Base-by-base conservation (phyloP, 257 asterid species). In the Fraxinus anomala region DNA sequence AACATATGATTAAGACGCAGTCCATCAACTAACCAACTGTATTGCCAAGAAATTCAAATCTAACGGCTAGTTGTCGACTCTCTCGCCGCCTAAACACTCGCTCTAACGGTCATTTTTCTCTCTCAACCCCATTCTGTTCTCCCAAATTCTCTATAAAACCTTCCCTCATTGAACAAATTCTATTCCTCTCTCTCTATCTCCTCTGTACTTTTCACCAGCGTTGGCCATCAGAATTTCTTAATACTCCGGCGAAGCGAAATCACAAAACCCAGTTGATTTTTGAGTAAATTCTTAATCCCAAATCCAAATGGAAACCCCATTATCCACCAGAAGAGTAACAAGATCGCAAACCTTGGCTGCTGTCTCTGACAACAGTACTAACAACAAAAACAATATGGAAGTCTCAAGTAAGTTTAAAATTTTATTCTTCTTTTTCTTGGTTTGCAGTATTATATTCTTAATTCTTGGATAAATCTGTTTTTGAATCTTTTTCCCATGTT, bases 301-400 rank as follows among this genome's bases (percentile, higher is more conserved):
- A 72, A 63, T 9, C 26, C 75, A 84, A 94, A 63, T 92, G 98
- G 97, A 91, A 82, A 90, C 99, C 72, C 97, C 97, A 69, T 90
- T 89, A 70, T 88, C 96, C 73, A 77, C 92, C 37, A 88, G 92
- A 86, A 89, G 97, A 81, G 80, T 86, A 14, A 92, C 97, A 49
- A 79, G 97, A 91, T 94, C 98, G 0, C 96, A 92, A 61, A 73
- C 92, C 37, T 2, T 79, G 76, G 93, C 89, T 70, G 81, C 86
- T 56, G 80, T 89, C 19, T 80, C 76, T 78, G 82, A 63, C 63
- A 84, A 23, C 80, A 74, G 44, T 54, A 54, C 11, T 63, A 63
- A 63, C 69, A 63, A 10, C 16, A 61, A 61, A 28, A 21, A 2
- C 78, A 82, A 44, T 76, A 13, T 76, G 36, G 77, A 80, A 17